Percentiles rank a stretch among this genome's conserved stretches.
phyloP scores from a whole-genome alignment of 768 basidiomycete species.

The Clitopilus hobsonii region DNA sequence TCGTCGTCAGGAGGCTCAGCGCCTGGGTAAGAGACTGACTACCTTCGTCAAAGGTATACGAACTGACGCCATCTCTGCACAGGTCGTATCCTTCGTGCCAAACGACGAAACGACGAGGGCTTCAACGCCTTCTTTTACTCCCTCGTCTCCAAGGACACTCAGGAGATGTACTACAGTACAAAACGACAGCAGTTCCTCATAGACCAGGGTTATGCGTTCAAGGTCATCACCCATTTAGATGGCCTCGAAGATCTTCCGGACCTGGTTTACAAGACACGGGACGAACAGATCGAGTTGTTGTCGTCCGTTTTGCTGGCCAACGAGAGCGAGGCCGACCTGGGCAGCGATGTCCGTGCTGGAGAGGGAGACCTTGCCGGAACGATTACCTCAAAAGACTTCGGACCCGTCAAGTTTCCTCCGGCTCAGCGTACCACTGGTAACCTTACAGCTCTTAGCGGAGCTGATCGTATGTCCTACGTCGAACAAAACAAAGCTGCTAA shows the following conservation, averaged over 20 bases:
- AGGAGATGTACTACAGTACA: conserved; percentile 99
- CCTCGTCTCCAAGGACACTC: conserved; percentile 96
- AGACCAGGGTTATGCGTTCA: conserved; percentile 99
- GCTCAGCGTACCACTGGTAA: conserved; percentile 80
- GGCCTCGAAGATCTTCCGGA: conserved; percentile 83
- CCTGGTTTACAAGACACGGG: conserved; percentile 85
- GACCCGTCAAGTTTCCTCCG: conserved; percentile 61
- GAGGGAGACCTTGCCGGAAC: conserved; percentile 85
- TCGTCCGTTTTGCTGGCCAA: conserved; percentile 88
- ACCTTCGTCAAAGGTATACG: conserved; percentile 5
- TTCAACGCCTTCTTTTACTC: conserved; percentile 99
- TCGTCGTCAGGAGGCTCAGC: conserved; percentile 94
- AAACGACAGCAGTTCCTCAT: conserved; percentile 98
- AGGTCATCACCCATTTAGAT: conserved; percentile 97
- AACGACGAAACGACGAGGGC: conserved; percentile 96
- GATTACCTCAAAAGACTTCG: conserved; percentile 83
- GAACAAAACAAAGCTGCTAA: conserved; percentile 92
- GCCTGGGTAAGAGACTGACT: conserved; percentile 58
- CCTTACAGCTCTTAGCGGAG: conserved; percentile 80
- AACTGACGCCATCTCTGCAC: conserved; percentile 6
- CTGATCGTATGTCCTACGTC: conserved; percentile 88
- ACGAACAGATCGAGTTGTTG: conserved; percentile 96
- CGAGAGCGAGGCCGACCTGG: conserved; percentile 86
- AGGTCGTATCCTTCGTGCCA: conserved; percentile 96
- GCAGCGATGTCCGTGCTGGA: conserved; percentile 76